Evolutionary conservation across 306 rosid species (phyloP).

Genomic region (Trifolium dubium): DNA sequence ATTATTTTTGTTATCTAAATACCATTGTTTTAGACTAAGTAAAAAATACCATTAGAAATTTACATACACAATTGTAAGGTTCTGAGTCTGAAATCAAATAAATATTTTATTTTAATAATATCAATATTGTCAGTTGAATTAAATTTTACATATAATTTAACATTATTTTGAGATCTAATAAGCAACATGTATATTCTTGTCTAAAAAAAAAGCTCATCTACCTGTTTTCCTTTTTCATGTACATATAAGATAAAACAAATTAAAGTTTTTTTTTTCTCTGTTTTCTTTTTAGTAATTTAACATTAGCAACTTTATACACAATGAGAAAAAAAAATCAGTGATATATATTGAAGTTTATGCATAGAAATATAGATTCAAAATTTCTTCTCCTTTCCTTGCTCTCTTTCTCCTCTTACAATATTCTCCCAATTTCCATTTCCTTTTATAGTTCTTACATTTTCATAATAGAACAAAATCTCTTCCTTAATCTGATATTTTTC

Average conservation of each 20-base stretch:
- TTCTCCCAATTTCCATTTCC: slow-evolving; percentile 29
- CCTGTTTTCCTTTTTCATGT: slow-evolving; percentile 33
- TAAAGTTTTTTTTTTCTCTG: slow-evolving; percentile 15
- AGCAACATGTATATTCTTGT: not conserved
- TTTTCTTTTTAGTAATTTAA: not conserved
- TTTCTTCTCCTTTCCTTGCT: slow-evolving; percentile 26
- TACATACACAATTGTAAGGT: too few relatives aligned
- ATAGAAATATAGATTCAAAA: slow-evolving; percentile 52
- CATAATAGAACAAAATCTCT: slow-evolving; percentile 35
- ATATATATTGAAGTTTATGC: slow-evolving; percentile 50
- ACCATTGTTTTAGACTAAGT: too few relatives aligned
- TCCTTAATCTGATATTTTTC: slow-evolving; percentile 50
- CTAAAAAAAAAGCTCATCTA: slow-evolving; percentile 25
- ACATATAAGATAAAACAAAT: slow-evolving; percentile 24
- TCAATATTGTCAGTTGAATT: too few relatives aligned
- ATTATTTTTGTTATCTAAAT: too few relatives aligned
- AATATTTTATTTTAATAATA: too few relatives aligned
- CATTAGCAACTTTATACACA: slow-evolving; percentile 25
- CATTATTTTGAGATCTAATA: slow-evolving; percentile 37
- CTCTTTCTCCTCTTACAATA: slow-evolving; percentile 15
- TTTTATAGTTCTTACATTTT: slow-evolving; percentile 36
- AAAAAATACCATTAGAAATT: too few relatives aligned
- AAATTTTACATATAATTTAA: not conserved
- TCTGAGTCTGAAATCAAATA: too few relatives aligned
- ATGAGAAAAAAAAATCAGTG: slow-evolving; percentile 30